Evolutionary conservation across 371 early-diverging fungal genomes (phyloP).

Genomic region (Zopfochytrium polystomum): DNA sequence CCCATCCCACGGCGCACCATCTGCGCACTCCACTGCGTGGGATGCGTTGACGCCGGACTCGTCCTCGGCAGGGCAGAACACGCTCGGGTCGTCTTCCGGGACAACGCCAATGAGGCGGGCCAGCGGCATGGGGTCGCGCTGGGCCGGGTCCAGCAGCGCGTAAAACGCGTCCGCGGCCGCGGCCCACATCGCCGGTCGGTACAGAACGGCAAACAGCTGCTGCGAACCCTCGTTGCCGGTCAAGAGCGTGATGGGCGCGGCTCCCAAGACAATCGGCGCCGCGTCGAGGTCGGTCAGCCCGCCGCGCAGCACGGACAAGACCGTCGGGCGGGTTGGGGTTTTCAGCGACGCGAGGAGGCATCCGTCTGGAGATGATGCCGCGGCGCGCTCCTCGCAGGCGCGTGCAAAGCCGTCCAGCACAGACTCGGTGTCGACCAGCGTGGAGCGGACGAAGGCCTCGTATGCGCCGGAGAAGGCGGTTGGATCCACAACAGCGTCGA

Average conservation of each 20-base stretch:
- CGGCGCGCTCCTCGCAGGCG: slow-evolving; percentile 27
- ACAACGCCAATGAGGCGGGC: background rate
- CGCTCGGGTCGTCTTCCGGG: background rate
- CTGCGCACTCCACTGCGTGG: slow-evolving; percentile 19
- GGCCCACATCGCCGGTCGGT: slow-evolving; percentile 17
- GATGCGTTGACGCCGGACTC: slow-evolving; percentile 7
- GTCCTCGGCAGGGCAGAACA: slow-evolving; percentile 20
- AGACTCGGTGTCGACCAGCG: slow-evolving; percentile 23
- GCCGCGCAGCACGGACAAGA: too few species aligned
- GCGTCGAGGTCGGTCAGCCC: slow-evolving; percentile 7
- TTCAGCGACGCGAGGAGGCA: slow-evolving; percentile 7
- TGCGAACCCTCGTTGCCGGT: slow-evolving; percentile 5
- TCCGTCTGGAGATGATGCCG: slow-evolving; percentile 29
- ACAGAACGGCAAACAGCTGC: too few species aligned
- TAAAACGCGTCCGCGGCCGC: slow-evolving; percentile 16
- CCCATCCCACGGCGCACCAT: too few species aligned
- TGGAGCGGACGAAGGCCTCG: slow-evolving; percentile 16
- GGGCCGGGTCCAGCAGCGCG: slow-evolving; percentile 5
- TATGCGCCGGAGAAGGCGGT: slow-evolving; percentile 19
- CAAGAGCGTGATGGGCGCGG: slow-evolving; percentile 6
- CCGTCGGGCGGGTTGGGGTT: slow-evolving; percentile 2
- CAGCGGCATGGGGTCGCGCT: too few species aligned
- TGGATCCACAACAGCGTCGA: slow-evolving; percentile 41
- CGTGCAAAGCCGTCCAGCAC: slow-evolving; percentile 25
- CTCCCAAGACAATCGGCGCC: slow-evolving; percentile 15